Evolutionary conservation across 208 protist species (phyloP), one percentile per base, ranked within the genome.

Genomic region (Phytomonas serpens): DNA sequence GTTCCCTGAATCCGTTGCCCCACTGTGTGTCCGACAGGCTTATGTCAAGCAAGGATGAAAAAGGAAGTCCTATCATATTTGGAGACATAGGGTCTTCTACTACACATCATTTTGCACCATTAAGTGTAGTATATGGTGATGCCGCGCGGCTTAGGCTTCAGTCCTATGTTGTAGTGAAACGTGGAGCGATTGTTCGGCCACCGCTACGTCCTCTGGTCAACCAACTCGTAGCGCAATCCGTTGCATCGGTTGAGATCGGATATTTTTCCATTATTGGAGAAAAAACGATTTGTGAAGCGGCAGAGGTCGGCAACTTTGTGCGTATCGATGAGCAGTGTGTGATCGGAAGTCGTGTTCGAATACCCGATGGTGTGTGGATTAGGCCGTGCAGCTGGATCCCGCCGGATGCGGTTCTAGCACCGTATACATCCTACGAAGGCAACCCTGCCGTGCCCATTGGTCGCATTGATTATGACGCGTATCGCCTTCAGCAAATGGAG

Each of bases 311-410:
- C 27, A 61, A 75, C 40, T 81, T 87, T 69, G 87, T 86, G 31
- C 77, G 80, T 30, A 76, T 92, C 63, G 86, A 92, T 64, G 80
- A 83, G 27, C 64, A 79, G 61, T 92, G 81, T 34, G 83, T 88
- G 23, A 78, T 93, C 64, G 76, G 80, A 9, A 76, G 78, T 52
- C 80, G 79, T 16, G 83, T 76, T 3, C 77, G 74, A 51, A 57
- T 93, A 11, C 77, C 80, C 32, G 82, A 89, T 69, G 87, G 87
- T 4, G 87, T 87, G 57, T 90, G 85, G 84, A 68, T 93, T 72
- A 67, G 70, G 63, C 66, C 76, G 14, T 73, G 76, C 33, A 84
- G 75, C 34, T 82, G 84, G 31, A 84, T 90, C 36, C 77, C 85
- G 5, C 63, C 80, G 19, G 87, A 83, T 31, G 74, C 84, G 23